Conservation (phyloP, 495 filamentous ascomycete species). For the Pseudevernia furfuracea region DNA sequence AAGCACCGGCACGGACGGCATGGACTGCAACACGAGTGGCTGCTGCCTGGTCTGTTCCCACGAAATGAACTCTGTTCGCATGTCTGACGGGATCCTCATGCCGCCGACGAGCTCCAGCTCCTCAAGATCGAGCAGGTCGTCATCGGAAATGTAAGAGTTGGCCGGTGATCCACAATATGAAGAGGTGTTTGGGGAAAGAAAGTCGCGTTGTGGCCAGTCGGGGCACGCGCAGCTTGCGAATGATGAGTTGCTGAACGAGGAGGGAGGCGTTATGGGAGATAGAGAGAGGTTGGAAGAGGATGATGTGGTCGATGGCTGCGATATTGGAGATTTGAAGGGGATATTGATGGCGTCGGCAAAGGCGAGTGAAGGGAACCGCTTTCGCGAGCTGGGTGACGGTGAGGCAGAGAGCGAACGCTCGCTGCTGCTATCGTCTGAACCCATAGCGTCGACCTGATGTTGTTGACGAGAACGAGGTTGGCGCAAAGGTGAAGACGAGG, state of each 20-base stretch:
- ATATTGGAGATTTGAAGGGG: conserved; percentile 22
- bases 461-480: background rate
- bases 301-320: conserved; percentile 14
- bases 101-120: conserved; percentile 17
- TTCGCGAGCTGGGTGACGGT: conserved; percentile 10
- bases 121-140: conserved; percentile 25
- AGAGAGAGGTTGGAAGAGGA: conserved; percentile 15
- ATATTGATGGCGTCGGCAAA: conserved; percentile 25
- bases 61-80: conserved; percentile 9
- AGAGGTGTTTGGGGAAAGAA: conserved; percentile 17
- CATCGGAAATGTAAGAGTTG: conserved; percentile 27
- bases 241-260: conserved; percentile 10
- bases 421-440: conserved; percentile 18
- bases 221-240: conserved; percentile 24
- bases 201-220: conserved; percentile 26
- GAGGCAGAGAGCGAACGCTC: conserved; percentile 20
- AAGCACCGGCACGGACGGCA: conserved; percentile 14
- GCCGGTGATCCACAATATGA: conserved; percentile 18
- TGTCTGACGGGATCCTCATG: conserved; percentile 16
- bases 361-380: conserved; percentile 19
- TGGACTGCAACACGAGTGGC: conserved; percentile 19
- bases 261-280: conserved; percentile 19
- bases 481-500: background rate
- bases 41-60: conserved; percentile 25
- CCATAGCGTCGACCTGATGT: conserved; percentile 12